Evolutionary conservation across 306 rosid genomes (phyloP), one percentile per base, ranked within the genome.

Genomic region (Begonia peltatifolia): DNA sequence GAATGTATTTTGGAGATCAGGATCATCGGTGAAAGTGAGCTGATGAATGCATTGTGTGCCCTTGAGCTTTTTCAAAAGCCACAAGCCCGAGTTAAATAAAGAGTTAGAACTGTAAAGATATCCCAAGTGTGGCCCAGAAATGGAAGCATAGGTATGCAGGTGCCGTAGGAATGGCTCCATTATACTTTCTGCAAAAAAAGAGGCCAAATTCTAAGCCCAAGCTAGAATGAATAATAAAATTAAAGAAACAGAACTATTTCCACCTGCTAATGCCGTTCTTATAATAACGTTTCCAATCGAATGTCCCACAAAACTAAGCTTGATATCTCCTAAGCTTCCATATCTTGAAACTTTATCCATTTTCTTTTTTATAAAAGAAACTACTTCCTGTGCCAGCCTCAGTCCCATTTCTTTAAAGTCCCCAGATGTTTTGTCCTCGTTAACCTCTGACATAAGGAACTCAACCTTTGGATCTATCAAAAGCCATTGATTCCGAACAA

Each of bases 111-210:
- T 80, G 68, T 89, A 89, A 52, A 89, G 95, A 76, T 89, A 89
- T 41, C 97, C 97, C 73, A 89, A 74, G 76, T 89, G 97, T 35
- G 97, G 97, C 56, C 95, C 97, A 50, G 97, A 89, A 74, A 89
- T 68, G 49, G 97, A 89, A 69, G 83, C 80, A 71, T 89, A 89
- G 2, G 84, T 78, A 54, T 85, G 52, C 18, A 89, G 80, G 78
- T 70, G 66, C 53, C 72, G 63, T 22, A 73, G 75, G 72, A 63
- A 89, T 52, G 97, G 97, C 79, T 85, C 87, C 94, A 85, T 85
- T 14, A 78, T 66, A 77, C 71, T 76, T 38, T 89, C 97, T 89
- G 85, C 82, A 69, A 72, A 74, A 30, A 67, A 43, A 52, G 61
- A 60, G 15, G 14, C 46, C 56, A 47, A 54, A 55, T 44, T 57